Base-by-base conservation (phyloP, 345 rosid genomes). In the Citrus glauca region DNA sequence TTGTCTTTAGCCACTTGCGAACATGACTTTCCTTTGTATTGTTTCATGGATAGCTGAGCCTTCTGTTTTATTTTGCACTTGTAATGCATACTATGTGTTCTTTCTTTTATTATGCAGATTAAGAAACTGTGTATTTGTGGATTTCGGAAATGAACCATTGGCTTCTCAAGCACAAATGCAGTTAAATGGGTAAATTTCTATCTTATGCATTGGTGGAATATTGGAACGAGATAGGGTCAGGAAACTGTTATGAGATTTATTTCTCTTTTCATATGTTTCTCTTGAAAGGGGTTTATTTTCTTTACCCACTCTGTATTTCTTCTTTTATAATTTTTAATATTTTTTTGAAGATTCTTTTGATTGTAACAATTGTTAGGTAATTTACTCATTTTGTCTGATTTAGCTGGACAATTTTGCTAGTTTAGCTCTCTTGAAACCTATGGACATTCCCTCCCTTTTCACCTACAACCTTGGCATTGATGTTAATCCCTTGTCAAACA, bases 121-220 rank as follows among this genome's bases (percentile, higher is more conserved):
- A 76, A 93, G 88, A 59, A 91, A 89, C 77, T 91, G 94, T 89
- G 98, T 92, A 20, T 93, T 93, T 89, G 90, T 92, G 80, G 97
- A 95, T 91, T 95, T 95, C 77, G 83, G 85, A 81, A 91, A 76
- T 84, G 94, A 92, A 80, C 85, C 87, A 9, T 71, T 86, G 80
- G 98, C 97, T 74, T 87, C 86, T 82, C 96, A 91, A 93, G 98
- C 97, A 10, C 94, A 88, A 30, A 88, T 89, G 70, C 94, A 90
- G 63, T 81, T 95, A 81, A 91, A 93, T 76, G 97, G 99, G 98
- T 95, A 88, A 76, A 9, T 32, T 71, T 50, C 66, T 75, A 22
- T 67, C 60, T 69, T 30, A 55, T 17, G 14, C 25, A 16, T 32
- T 48, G 30, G 48, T 30, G 20, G 11, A 28, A 10, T 73, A 40